Evolutionary conservation across 73 alveolate genomes (phyloP), one percentile per base, ranked within the genome.

Genomic region (Paramecium primaurelia): DNA sequence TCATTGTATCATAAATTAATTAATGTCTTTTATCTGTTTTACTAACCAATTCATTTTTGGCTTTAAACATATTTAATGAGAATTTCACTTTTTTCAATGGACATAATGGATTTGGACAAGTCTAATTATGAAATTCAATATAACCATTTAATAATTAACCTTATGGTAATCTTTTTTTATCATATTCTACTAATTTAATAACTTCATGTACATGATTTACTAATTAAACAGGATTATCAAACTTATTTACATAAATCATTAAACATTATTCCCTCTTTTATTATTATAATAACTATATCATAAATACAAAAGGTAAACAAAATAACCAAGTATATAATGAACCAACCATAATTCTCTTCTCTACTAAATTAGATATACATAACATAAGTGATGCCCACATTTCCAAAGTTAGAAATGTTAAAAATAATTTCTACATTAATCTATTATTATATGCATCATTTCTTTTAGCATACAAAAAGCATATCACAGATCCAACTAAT

Each of bases 81-180:
- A 89, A 89, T 45, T 89, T 89, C 54, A 89, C 94, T 71, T 83
- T 89, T 71, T 89, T 89, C 1, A 89, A 22, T 42, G 94, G 94
- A 40, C 94, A 89, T 16, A 28, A 47, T 1, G 90, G 92, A 71
- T 71, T 83, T 16, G 88, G 77, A 26, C 94, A 89, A 71, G 94
- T 89, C 26, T 89, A 32, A 28, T 89, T 89, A 18, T 89, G 94
- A 54, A 89, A 89, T 71, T 89, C 94, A 20, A 89, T 89, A 18
- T 89, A 89, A 9, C 94, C 94, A 47, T 89, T 89, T n/a, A 89
- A 28, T 14, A 89, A 51, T 47, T 89, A 73, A 4, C 94, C 94
- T 26, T 77, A 69, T 14, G 86, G 86, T 45, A 83, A 51, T 44
- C 75, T 89, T 71, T 71, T 89, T 83, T 71, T 89, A 71, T 89